Evolutionary conservation across 78 protist species (phyloP).

Genomic region (Chrysochromulina parva): DNA sequence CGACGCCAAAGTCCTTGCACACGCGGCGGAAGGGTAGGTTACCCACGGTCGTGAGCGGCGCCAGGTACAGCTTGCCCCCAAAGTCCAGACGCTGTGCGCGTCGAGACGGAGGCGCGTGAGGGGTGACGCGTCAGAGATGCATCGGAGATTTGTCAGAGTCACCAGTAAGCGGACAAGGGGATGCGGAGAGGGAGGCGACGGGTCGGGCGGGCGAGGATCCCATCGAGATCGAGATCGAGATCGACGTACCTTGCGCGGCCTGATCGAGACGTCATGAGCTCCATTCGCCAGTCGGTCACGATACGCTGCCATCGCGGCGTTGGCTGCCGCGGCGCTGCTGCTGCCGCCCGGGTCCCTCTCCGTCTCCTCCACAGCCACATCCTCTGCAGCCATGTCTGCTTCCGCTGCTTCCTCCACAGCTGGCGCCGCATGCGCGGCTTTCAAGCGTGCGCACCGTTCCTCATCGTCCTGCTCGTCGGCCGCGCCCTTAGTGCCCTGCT

Average conservation of each 20-base stretch:
- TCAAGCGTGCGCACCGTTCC: not conserved
- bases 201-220: too few relatives aligned
- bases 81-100: constrained; percentile 58
- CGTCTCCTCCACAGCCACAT: not conserved
- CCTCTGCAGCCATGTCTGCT: not conserved
- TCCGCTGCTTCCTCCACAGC: not conserved
- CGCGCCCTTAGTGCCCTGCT: not conserved
- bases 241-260: too few relatives aligned
- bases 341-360: not conserved
- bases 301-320: too few relatives aligned
- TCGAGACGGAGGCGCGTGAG: too few relatives aligned
- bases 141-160: too few relatives aligned
- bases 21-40: constrained; percentile 94
- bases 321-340: too few relatives aligned
- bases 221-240: too few relatives aligned
- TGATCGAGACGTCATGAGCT: too few relatives aligned
- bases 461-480: not conserved
- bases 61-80: constrained; percentile 79
- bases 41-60: constrained; percentile 98
- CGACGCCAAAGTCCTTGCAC: constrained; percentile 7
- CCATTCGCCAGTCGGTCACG: too few relatives aligned
- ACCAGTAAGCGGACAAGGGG: too few relatives aligned
- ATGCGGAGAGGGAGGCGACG: too few relatives aligned
- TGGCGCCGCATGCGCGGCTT: not conserved
- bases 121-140: too few relatives aligned